A percentile compares a stretch with the other conserved stretches of the same genome.
These are phyloP conservation scores for Cicer arietinum DNA, from an alignment of 306 rosid species.

Conservation along the genomic window DNA sequence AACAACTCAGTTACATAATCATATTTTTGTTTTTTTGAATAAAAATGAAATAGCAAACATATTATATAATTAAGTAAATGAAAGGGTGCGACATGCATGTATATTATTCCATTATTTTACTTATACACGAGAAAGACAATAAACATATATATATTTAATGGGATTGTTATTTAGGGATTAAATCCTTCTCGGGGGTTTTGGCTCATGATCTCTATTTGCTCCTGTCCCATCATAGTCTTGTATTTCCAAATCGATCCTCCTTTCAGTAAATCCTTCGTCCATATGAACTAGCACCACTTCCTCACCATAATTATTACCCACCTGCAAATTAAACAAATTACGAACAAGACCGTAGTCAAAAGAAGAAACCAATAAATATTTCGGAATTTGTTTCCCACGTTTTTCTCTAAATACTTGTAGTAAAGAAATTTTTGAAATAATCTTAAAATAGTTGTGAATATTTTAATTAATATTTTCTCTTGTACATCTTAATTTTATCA, in stretches of 20 bases:
- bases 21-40: too few species aligned
- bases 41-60: background rate
- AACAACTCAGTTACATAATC: background rate
- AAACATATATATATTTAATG: background rate
- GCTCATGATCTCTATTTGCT: slow-evolving; percentile 58
- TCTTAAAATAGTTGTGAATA: too few species aligned
- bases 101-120: background rate
- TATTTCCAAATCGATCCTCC: slow-evolving; percentile 52
- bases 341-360: background rate
- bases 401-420: too few species aligned
- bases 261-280: slow-evolving; percentile 30
- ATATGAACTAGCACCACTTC: background rate
- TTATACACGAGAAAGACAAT: background rate
- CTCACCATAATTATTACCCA: slow-evolving; percentile 30
- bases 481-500: too few species aligned
- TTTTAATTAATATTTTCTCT: too few species aligned
- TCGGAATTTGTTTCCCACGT: too few species aligned
- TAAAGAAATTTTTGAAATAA: too few species aligned
- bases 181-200: slow-evolving; percentile 50
- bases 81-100: background rate
- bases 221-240: slow-evolving; percentile 60
- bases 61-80: background rate
- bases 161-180: slow-evolving; percentile 19
- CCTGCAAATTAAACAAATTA: slow-evolving; percentile 23
- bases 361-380: background rate